Percentiles rank a stretch among this genome's conserved stretches.
phyloP scores from a whole-genome alignment of 768 basidiomycete species.

The Russula compacta region DNA sequence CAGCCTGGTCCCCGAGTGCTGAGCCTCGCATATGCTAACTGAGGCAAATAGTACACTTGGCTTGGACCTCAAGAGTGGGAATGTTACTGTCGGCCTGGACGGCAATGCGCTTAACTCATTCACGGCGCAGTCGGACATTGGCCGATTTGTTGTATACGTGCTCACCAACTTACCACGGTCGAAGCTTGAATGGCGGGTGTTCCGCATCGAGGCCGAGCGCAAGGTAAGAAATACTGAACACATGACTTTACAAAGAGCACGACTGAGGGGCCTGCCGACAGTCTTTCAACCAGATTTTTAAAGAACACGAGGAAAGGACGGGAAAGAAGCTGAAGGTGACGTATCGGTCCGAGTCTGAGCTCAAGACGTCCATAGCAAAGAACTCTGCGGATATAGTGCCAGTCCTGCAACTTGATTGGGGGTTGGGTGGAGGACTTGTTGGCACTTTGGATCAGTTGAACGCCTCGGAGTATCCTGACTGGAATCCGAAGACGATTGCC shows the following conservation, averaged over 20 bases:
- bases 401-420: conserved; percentile 10
- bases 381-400: neutral
- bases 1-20: neutral
- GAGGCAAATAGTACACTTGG: neutral
- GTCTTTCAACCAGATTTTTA: conserved; percentile 21
- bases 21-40: neutral
- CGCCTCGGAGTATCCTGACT: conserved; percentile 15
- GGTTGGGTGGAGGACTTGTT: conserved; percentile 8
- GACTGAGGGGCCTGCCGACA: neutral
- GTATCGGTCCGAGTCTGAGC: conserved; percentile 2
- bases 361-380: conserved; percentile 11
- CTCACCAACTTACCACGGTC: conserved; percentile 11
- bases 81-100: conserved; percentile 11
- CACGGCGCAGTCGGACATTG: conserved; percentile 18
- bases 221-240: conserved; percentile 5
- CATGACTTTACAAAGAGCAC: neutral
- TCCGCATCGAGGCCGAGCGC: conserved; percentile 19
- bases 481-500: conserved; percentile 15
- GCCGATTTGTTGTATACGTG: conserved; percentile 19
- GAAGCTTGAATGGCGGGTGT: conserved; percentile 9
- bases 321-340: conserved; percentile 17
- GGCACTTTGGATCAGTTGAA: conserved; percentile 3
- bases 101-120: conserved; percentile 18
- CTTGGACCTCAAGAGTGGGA: conserved; percentile 12
- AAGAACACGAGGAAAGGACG: conserved; percentile 8